A percentile compares a stretch with the other conserved stretches of the same genome.
phyloP scores from a whole-genome alignment of 2,329 filamentous ascomycete species.

The Aspergillus tamarii region DNA sequence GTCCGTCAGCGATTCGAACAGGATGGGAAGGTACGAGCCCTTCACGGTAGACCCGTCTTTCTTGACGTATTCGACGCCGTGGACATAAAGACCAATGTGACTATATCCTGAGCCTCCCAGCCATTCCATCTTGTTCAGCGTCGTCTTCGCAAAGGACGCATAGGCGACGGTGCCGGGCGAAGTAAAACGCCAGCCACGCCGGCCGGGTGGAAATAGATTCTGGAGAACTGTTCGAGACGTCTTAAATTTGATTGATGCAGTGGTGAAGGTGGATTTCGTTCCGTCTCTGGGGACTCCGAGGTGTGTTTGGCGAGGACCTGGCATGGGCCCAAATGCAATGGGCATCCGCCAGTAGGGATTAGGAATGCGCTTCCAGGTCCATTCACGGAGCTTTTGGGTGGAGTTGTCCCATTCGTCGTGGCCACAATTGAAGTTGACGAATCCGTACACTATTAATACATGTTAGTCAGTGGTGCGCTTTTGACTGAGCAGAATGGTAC shows the following conservation, averaged over 20 bases:
- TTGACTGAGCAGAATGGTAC: background rate
- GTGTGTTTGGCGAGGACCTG: constrained; percentile 44
- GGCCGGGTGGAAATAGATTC: constrained; percentile 49
- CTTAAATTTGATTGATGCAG: constrained; percentile 54
- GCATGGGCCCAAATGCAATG: constrained; percentile 50
- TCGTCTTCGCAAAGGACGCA: constrained; percentile 46
- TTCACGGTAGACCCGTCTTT: constrained; percentile 50
- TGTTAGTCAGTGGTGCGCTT: background rate
- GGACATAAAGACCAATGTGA: constrained; percentile 62
- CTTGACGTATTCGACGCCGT: constrained; percentile 61
- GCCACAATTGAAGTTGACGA: constrained; percentile 57
- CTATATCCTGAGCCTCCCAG: constrained; percentile 62
- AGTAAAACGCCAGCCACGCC: constrained; percentile 43
- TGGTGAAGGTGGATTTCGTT: constrained; percentile 38
- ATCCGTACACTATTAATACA: constrained; percentile 38
- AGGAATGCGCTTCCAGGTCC: constrained; percentile 48
- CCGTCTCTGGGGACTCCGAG: constrained; percentile 28
- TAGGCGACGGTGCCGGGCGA: constrained; percentile 48
- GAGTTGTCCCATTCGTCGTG: constrained; percentile 63
- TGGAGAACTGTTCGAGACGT: constrained; percentile 53
- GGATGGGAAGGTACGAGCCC: constrained; percentile 59
- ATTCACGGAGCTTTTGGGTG: constrained; percentile 51
- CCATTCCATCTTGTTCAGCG: constrained; percentile 59
- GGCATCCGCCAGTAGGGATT: constrained; percentile 50
- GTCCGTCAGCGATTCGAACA: constrained; percentile 62